phyloP scores from a whole-genome alignment of 108 stramenopile species.

The Seminavis robusta region DNA sequence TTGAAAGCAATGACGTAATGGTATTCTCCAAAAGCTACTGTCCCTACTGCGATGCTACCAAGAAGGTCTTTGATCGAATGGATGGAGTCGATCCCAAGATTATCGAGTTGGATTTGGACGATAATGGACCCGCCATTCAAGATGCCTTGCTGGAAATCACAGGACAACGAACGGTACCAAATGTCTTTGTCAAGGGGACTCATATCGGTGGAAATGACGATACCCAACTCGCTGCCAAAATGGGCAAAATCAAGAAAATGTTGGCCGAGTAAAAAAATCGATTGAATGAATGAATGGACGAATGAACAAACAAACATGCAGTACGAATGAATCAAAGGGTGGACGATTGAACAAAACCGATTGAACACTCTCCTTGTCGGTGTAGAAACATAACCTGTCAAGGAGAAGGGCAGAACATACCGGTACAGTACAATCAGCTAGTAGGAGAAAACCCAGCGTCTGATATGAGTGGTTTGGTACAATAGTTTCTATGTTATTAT shows the following conservation, averaged over 20 bases:
- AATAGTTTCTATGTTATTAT: too few relatives aligned
- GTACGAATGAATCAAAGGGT: too few relatives aligned
- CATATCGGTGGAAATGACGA: conserved; percentile 75
- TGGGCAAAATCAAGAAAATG: conserved; percentile 72
- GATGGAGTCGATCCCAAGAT: conserved; percentile 39
- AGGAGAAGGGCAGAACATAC: too few relatives aligned
- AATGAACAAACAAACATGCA: too few relatives aligned
- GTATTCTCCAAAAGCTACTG: conserved; percentile 65
- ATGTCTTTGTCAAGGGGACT: conserved; percentile 66
- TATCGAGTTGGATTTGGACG: conserved; percentile 54
- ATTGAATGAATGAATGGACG: too few relatives aligned
- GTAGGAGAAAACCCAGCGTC: too few relatives aligned
- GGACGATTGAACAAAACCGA: too few relatives aligned
- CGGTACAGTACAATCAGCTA: too few relatives aligned
- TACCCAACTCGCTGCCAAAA: conserved; percentile 46
- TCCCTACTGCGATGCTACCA: conserved; percentile 66
- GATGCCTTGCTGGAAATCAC: conserved; percentile 27
- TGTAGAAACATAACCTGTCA: too few relatives aligned
- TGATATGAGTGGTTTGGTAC: too few relatives aligned
- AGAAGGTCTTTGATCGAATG: conserved; percentile 37
- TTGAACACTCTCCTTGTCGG: too few relatives aligned
- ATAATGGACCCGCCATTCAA: conserved; percentile 57
- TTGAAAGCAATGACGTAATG: conserved; percentile 56
- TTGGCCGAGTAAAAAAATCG: too few relatives aligned
- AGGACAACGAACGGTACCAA: conserved; percentile 62